Evolutionary conservation across 2,329 filamentous ascomycete genomes (phyloP).

Genomic region (Trichocomaceae sp.): DNA sequence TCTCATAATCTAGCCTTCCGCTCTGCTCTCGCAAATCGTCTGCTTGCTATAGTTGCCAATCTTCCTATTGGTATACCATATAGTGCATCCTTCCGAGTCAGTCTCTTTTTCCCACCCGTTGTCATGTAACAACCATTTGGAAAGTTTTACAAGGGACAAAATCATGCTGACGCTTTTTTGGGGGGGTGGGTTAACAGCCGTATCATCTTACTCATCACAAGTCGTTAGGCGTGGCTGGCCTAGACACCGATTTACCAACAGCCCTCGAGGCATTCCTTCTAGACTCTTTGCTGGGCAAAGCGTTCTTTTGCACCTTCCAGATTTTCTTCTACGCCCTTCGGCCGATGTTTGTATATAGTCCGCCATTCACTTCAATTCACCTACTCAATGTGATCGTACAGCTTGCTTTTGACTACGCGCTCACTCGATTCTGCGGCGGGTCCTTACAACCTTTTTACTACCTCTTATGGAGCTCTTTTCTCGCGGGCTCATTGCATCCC

Average conservation of each 20-base stretch:
- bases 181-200: slow-evolving; percentile 56
- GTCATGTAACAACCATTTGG: neutral
- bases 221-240: slow-evolving; percentile 88
- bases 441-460: slow-evolving; percentile 64
- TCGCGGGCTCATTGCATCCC: slow-evolving; percentile 88
- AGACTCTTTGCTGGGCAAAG: slow-evolving; percentile 87
- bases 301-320: slow-evolving; percentile 99
- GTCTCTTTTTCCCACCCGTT: slow-evolving; percentile 22
- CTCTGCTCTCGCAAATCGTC: slow-evolving; percentile 68
- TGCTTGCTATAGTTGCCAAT: slow-evolving; percentile 90
- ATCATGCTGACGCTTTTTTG: neutral
- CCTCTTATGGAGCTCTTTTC: slow-evolving; percentile 80
- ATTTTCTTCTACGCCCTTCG: slow-evolving; percentile 97
- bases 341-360: slow-evolving; percentile 86
- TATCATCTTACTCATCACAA: slow-evolving; percentile 99
- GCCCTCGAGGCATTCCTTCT: slow-evolving; percentile 85
- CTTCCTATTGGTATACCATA: slow-evolving; percentile 93
- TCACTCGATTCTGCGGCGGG: slow-evolving; percentile 52
- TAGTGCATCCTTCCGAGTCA: slow-evolving; percentile 84
- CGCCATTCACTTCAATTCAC: slow-evolving; percentile 82
- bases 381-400: slow-evolving; percentile 73
- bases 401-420: slow-evolving; percentile 64
- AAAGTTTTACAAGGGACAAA: neutral
- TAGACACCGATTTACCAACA: slow-evolving; percentile 94
- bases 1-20: slow-evolving; percentile 95